phyloP scores from a whole-genome alignment of 2,329 filamentous ascomycete genomes.

The Ceratocystis ficicola region DNA sequence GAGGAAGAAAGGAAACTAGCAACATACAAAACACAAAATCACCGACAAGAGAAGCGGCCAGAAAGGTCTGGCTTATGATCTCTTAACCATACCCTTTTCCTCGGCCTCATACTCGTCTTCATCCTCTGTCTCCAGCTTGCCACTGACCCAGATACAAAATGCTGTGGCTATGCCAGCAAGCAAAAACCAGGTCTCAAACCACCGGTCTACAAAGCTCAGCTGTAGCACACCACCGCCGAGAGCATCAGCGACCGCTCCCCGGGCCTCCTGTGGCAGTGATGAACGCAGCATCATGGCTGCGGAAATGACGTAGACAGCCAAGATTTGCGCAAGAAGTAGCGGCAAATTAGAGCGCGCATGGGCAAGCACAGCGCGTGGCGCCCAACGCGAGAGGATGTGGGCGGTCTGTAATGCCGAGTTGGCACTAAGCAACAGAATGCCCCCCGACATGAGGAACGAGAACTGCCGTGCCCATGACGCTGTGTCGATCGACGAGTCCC shows the following conservation, averaged over 20 bases:
- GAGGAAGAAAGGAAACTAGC: background rate
- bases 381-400: constrained; percentile 64
- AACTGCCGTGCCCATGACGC: constrained; percentile 80
- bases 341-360: constrained; percentile 67
- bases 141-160: constrained; percentile 55
- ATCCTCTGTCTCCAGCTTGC: constrained; percentile 38
- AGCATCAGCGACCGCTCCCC: constrained; percentile 64
- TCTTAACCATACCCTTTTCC: constrained; percentile 62
- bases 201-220: constrained; percentile 47
- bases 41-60: constrained; percentile 13
- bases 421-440: constrained; percentile 71
- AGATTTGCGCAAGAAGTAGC: constrained; percentile 66
- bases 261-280: constrained; percentile 57
- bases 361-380: constrained; percentile 58
- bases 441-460: constrained; percentile 68
- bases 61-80: constrained; percentile 36
- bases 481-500: constrained; percentile 72
- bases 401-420: constrained; percentile 78
- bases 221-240: constrained; percentile 59
- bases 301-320: constrained; percentile 74
- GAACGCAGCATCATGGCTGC: constrained; percentile 58
- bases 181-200: constrained; percentile 84
- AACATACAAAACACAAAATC: background rate
- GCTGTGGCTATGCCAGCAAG: constrained; percentile 53
- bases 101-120: constrained; percentile 48